Conservation (phyloP, 371 early-diverging fungal species). For the Smittium mucronatum region DNA sequence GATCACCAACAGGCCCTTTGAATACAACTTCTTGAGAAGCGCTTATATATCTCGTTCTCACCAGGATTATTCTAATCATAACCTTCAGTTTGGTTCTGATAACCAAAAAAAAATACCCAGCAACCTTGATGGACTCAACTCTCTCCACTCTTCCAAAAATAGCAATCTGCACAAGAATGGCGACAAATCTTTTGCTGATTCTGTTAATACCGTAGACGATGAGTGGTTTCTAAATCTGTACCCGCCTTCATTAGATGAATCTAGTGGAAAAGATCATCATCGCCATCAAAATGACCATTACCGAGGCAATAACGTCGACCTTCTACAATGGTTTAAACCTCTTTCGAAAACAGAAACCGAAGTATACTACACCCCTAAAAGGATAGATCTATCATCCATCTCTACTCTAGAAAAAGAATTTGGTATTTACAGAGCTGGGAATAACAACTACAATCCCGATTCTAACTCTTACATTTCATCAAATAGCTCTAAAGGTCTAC, state of each 20-base stretch:
- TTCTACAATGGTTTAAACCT: background rate
- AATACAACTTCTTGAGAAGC: slow-evolving; percentile 1
- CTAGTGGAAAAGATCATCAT: background rate
- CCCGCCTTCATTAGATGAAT: background rate
- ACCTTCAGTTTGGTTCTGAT: background rate
- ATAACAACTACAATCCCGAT: background rate
- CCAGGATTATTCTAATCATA: background rate
- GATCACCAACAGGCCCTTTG: slow-evolving; percentile 2
- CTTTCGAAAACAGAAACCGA: background rate
- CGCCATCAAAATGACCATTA: background rate
- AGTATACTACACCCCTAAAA: slow-evolving; percentile 3
- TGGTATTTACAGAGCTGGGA: background rate
- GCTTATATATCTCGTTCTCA: background rate
- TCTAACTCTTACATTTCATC: background rate
- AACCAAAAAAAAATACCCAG: background rate
- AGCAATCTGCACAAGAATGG: background rate
- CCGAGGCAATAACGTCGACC: background rate
- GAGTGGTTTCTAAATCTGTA: background rate
- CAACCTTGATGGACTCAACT: background rate
- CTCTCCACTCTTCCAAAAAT: background rate
- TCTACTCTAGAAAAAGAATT: background rate
- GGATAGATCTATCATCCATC: background rate
- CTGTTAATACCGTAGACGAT: background rate
- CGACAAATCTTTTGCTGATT: background rate
- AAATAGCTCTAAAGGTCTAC: background rate